Evolutionary conservation across 2,329 filamentous ascomycete genomes (phyloP).

Genomic region (Triangularia setosa): DNA sequence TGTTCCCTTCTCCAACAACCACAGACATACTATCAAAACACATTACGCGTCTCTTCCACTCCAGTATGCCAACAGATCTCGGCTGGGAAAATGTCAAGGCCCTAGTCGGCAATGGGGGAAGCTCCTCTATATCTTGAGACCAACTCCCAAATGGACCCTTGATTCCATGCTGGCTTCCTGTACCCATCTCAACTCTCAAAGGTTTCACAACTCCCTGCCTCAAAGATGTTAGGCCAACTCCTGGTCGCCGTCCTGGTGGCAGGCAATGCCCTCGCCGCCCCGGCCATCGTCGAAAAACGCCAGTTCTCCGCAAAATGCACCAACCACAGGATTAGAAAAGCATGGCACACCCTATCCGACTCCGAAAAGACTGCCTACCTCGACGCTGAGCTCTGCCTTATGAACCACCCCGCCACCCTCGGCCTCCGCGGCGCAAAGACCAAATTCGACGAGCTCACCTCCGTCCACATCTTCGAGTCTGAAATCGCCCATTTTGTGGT

Average conservation of each 20-base stretch:
- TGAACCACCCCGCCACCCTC: conserved; percentile 22
- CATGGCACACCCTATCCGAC: conserved; percentile 26
- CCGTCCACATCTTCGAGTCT: conserved; percentile 26
- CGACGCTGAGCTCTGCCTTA: conserved; percentile 29
- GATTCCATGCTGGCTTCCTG: neutral
- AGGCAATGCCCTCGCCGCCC: neutral
- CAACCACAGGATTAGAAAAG: neutral
- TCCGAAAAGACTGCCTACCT: conserved; percentile 26
- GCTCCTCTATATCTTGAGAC: neutral
- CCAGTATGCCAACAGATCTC: neutral
- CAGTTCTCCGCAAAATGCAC: neutral
- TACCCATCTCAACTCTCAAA: neutral
- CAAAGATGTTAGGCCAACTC: neutral
- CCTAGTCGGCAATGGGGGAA: too few species aligned
- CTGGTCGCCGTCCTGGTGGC: neutral
- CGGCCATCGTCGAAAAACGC: neutral
- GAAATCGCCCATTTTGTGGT: conserved; percentile 24
- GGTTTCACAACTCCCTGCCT: neutral
- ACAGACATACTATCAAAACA: neutral
- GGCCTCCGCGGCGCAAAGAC: conserved; percentile 22
- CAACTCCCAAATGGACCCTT: neutral
- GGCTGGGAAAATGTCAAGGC: neutral
- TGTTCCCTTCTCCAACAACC: neutral
- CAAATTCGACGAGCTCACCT: conserved; percentile 29
- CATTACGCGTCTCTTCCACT: neutral